phyloP scores from a whole-genome alignment of 345 rosid species.

The Corchorus capsularis region DNA sequence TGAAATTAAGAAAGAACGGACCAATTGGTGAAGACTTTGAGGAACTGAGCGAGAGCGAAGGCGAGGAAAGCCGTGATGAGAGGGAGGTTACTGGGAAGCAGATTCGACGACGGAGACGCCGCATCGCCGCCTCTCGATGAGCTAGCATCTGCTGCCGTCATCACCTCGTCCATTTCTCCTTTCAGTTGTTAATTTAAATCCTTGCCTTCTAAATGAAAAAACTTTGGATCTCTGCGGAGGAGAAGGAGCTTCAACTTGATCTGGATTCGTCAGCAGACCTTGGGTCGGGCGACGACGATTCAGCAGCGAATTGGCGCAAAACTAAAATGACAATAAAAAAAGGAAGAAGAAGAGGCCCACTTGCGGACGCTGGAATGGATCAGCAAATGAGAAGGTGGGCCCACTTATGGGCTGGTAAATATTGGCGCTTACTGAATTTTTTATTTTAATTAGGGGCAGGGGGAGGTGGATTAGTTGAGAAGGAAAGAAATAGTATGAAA shows the following conservation, averaged over 20 bases:
- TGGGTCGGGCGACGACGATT: neutral
- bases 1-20: slow-evolving; percentile 35
- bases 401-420: neutral
- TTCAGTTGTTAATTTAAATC: too few relatives aligned
- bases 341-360: neutral
- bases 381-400: neutral
- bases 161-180: slow-evolving; percentile 56
- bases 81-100: slow-evolving; percentile 69
- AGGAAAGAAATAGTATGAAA: neutral
- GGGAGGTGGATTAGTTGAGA: neutral
- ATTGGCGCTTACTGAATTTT: neutral
- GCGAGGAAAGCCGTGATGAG: slow-evolving; percentile 87
- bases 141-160: slow-evolving; percentile 55
- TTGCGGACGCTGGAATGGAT: neutral
- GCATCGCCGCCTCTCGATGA: slow-evolving; percentile 28
- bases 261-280: neutral
- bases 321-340: neutral
- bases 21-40: slow-evolving; percentile 96
- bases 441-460: neutral
- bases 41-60: slow-evolving; percentile 92
- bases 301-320: neutral
- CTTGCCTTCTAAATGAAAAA: too few relatives aligned
- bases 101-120: slow-evolving; percentile 43
- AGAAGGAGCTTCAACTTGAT: neutral
- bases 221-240: neutral